A percentile compares a stretch with the other conserved stretches of the same genome.
These are phyloP conservation scores for Cytidiella melzeri DNA, from an alignment of 768 basidiomycete species.

Conservation along the genomic window DNA sequence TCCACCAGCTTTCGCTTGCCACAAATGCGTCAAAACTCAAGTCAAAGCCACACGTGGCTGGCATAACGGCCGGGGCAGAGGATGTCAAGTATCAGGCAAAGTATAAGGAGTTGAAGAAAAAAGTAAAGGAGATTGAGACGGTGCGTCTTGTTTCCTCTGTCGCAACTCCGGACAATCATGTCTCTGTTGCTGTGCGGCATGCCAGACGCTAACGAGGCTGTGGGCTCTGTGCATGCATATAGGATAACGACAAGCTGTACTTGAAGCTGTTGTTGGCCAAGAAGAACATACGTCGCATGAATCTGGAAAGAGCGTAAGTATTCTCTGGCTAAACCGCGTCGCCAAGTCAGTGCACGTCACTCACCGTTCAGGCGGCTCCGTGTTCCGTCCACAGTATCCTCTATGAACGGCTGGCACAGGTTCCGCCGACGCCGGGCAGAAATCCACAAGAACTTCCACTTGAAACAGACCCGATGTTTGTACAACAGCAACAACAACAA, in stretches of 20 bases:
- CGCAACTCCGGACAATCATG: not conserved
- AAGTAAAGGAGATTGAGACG: slow-evolving; percentile 80
- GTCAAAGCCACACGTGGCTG: slow-evolving; percentile 23
- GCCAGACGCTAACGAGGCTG: not conserved
- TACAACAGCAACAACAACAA: no score
- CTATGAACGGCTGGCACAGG: slow-evolving; percentile 67
- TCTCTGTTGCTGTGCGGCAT: not conserved
- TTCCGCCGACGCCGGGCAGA: slow-evolving; percentile 47
- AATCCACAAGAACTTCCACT: slow-evolving; percentile 22
- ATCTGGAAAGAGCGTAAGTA: slow-evolving; percentile 82
- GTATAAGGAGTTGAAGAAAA: slow-evolving; percentile 83
- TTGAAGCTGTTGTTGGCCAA: slow-evolving; percentile 76
- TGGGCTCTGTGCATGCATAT: slow-evolving; percentile 14
- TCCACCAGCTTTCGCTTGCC: slow-evolving; percentile 9
- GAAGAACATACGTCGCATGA: slow-evolving; percentile 79
- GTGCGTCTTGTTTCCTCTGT: slow-evolving; percentile 38
- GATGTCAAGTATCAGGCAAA: slow-evolving; percentile 84
- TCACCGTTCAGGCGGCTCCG: slow-evolving; percentile 14
- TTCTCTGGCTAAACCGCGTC: not conserved
- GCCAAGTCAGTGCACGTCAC: slow-evolving; percentile 1
- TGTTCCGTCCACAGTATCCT: slow-evolving; percentile 44
- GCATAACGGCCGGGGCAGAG: slow-evolving; percentile 74
- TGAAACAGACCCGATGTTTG: slow-evolving; percentile 20
- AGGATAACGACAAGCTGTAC: slow-evolving; percentile 89
- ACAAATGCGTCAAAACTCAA: slow-evolving; percentile 6